Evolutionary conservation across 371 early-diverging fungal genomes (phyloP), one percentile per base, ranked within the genome.

Genomic region (Apophysomyces elegans): DNA sequence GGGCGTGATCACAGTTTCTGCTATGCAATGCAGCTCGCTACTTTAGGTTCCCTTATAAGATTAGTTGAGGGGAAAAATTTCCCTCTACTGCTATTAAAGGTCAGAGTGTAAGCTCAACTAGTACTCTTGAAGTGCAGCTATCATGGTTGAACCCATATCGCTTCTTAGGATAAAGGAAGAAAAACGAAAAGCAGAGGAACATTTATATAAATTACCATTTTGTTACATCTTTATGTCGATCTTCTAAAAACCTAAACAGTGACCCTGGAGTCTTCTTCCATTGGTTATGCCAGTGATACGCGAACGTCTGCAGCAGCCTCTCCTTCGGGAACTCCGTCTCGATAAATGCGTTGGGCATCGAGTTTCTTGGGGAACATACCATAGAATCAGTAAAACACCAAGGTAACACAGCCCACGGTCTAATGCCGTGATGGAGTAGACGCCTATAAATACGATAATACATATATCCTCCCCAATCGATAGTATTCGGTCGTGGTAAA

Each of bases 251-350:
- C 41, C 70, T 67, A 43, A 83, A 84, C 36, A 84, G 61, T 13
- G 77, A 74, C 1, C 85, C 85, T 13, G 79, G 79, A 38, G 68
- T 68, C 56, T 83, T 84, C 39, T 78, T 76, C 85, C 85, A 84
- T 62, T 84, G 83, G 56, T 84, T 84, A 58, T 84, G 85, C 85
- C 85, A 84, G 58, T 84, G 85, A 50, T 77, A 84, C 4, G 85
- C 81, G 72, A 84, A 84, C 0, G 76, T 76, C 45, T 83, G 81
- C 41, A 76, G 64, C 39, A 84, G 56, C 37, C 74, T 68, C 5
- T 80, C 72, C 44, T 75, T 41, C 26, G 71, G 58, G 61, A 84
- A 82, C 18, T 82, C 80, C 6, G 74, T 59, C 43, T 82, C 83
- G 14, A 78, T 71, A 63, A 84, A 84, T 6, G 82, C 82, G 61